Base-by-base conservation (phyloP, 2,329 filamentous ascomycete species). In the Botrytis hyacinthi region DNA sequence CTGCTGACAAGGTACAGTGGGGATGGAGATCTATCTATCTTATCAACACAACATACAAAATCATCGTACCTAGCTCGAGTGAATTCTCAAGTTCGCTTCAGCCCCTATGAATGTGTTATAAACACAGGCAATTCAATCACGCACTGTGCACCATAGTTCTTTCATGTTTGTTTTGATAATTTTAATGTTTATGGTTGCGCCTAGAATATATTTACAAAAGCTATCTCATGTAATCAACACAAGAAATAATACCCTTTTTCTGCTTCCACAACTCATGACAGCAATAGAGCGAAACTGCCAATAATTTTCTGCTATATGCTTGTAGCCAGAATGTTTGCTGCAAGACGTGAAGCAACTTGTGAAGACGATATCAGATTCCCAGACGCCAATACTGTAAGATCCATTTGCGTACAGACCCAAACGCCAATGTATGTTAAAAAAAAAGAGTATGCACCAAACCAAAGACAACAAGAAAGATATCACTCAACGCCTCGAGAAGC, bases 321-420 rank as follows among this genome's bases (percentile, higher is more conserved):
- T 60, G 71, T 72, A 68, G 71, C 62, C 51, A 72, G 71, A 69
- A 72, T n/a, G 32, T 69, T 69, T 69, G 48, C 54, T 59, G 71
- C 62, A 67, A 69, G 26, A 48, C 35, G 32, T 59, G 29, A 48
- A 69, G 71, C 62, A 59, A 72, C 48, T 57, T 60, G 71, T 48
- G 61, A 48, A 69, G 46, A 32, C 46, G 48, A 59, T 48, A 32
- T 60, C 66, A 57, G 37, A 48, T 65, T 57, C 71, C 71, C 40
- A 60, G 44, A 72, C 71, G 71, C 71, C 71, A 59, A 46, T 48
- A 72, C 71, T 72, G 71, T 72, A 72, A 37, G 57, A 44, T 59
- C 70, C 70, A 72, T 69, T 69, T 26, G 71, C 62, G 44, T 72
- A 72, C 71, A 72, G 71, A 59, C 71, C 42, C 26, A 72, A 61